Percentiles rank a stretch among this genome's conserved stretches.
Conservation (phyloP, 2,329 filamentous ascomycete species). For the Alternaria dauci region DNA sequence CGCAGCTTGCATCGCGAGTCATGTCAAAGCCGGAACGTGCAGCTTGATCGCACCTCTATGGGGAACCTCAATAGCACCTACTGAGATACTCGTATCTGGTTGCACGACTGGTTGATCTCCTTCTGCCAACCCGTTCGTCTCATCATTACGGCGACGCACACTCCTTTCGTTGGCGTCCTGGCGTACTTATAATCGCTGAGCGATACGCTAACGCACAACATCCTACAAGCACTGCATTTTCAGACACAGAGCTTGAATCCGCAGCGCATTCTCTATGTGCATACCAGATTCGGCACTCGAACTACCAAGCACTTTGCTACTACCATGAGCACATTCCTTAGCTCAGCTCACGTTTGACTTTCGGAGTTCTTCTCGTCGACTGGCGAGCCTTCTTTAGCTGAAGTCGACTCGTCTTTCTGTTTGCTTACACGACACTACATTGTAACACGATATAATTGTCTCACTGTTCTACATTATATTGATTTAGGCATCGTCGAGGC, state of each 20-base stretch:
- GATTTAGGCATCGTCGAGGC: background rate
- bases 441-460: background rate
- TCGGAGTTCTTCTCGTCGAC: background rate
- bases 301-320: background rate
- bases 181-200: background rate
- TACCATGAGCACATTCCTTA: background rate
- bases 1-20: conserved; percentile 12
- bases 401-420: background rate
- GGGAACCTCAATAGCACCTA: conserved; percentile 26
- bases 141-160: background rate
- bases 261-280: background rate
- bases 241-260: background rate
- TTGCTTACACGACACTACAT: background rate
- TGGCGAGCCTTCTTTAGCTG: background rate
- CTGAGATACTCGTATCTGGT: conserved; percentile 11
- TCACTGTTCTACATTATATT: background rate
- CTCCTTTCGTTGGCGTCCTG: background rate
- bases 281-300: background rate
- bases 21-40: conserved; percentile 9
- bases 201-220: background rate
- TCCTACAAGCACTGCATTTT: background rate
- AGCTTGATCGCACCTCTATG: conserved; percentile 23
- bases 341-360: background rate
- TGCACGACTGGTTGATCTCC: background rate
- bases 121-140: background rate